A percentile compares a stretch with the other conserved stretches of the same genome.
Evolutionary conservation across 371 early-diverging fungal genomes (phyloP).

Genomic region (Rhizopus stolonifer): DNA sequence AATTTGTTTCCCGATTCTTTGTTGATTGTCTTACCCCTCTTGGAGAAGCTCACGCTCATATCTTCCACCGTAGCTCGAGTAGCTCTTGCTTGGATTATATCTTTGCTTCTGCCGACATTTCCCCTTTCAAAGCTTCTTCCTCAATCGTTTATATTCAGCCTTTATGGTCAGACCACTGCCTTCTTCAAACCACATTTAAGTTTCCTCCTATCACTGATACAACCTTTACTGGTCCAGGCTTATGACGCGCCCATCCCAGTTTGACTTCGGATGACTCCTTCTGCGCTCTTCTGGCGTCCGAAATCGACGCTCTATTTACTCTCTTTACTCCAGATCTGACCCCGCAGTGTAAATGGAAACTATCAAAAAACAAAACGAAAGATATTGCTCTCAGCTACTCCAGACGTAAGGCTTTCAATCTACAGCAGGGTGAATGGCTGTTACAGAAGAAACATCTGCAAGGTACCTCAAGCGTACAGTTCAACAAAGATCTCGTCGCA

Average conservation of each 20-base stretch:
- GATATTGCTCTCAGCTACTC: too few relatives aligned
- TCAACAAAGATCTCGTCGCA: neutral
- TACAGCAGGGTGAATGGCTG: neutral
- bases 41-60: neutral
- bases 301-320: too few relatives aligned
- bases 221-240: neutral
- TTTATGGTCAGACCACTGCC: slow-evolving; percentile 2
- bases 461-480: slow-evolving; percentile 7
- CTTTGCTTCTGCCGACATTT: neutral
- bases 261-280: neutral
- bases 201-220: neutral
- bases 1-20: neutral
- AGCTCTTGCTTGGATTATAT: slow-evolving; percentile 3
- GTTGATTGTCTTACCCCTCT: neutral
- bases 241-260: slow-evolving; percentile 5
- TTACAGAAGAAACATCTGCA: slow-evolving; percentile 2
- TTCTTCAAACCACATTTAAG: neutral
- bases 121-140: neutral
- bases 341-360: too few relatives aligned
- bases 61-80: neutral
- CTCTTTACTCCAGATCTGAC: too few relatives aligned
- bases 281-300: too few relatives aligned
- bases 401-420: too few relatives aligned
- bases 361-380: too few relatives aligned
- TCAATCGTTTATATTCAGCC: neutral